Base-by-base conservation (phyloP, 192 early-diverging fungal species). In the Helicostylum pulchrum region DNA sequence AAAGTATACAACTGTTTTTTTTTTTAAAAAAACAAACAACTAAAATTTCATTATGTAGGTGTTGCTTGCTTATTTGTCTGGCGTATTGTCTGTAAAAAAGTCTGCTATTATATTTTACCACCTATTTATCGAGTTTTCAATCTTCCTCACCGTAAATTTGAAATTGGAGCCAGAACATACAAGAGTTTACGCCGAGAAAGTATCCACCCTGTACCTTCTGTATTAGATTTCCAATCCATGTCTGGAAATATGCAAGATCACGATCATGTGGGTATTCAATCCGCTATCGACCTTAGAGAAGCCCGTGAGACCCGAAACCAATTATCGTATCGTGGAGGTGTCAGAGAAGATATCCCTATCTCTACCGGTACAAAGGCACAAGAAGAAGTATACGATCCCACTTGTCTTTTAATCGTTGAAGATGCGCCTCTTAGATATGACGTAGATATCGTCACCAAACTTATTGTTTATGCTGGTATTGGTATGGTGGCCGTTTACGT, bases 361-460 rank as follows among this genome's bases (percentile, higher is more conserved):
- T 17, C 32, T 11, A 51, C 17, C n/a, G 48, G 23, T 15, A 46
- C 61, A 61, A 61, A 68, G 39, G 36, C 53, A 11, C 10, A 55
- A 4, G 30, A 55, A 55, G 55, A 64, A 10, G 43, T 36, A 5
- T 57, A 30, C 34, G 60, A 71, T 19, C 64, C 56, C 30, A 34
- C 46, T 34, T 56, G 34, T 12, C 42, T 73, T 19, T 48, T 74
- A 11, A 60, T 68, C 3, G 8, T 68, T 0, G 73, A 76, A 47
- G 74, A 76, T 17, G 65, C 70, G n/a, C 77, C 80, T 39, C 68
- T 78, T 45, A 65, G 82, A 8, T 81, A 81, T 45, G 82, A 84
- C 66, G 74, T 84, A 17, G 82, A 84, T 52, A 81, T 84, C 72
- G 82, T 81, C n/a, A 71, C 75, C 39, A 84, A 84, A 61, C 61